Conservation (phyloP, 371 early-diverging fungal species). For the Syncephalastrum sp. region DNA sequence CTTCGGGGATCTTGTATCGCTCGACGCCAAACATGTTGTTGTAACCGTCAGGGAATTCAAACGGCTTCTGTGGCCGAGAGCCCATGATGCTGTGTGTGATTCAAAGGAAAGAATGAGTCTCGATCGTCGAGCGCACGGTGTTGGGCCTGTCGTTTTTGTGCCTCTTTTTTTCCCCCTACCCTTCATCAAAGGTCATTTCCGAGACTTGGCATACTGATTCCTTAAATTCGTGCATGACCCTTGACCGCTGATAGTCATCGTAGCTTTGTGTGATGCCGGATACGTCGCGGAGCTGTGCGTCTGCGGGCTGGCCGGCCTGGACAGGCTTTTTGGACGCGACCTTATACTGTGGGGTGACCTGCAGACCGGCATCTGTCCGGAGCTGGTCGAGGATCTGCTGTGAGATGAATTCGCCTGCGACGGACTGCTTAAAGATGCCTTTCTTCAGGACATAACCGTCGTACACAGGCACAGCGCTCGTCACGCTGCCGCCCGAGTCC, state of each 20-base stretch:
- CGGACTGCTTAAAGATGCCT: slow-evolving; percentile 70
- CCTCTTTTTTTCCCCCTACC: slow-evolving; percentile 41
- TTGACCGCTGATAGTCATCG: slow-evolving; percentile 64
- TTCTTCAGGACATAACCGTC: slow-evolving; percentile 95
- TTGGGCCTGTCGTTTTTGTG: no score
- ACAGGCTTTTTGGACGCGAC: slow-evolving; percentile 75
- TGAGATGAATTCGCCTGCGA: slow-evolving; percentile 86
- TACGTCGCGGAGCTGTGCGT: slow-evolving; percentile 52
- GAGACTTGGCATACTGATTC: slow-evolving; percentile 89
- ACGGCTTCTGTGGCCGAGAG: slow-evolving; percentile 72
- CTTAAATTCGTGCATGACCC: slow-evolving; percentile 86
- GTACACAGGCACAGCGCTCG: slow-evolving; percentile 91
- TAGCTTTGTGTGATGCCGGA: slow-evolving; percentile 66
- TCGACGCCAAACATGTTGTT: slow-evolving; percentile 79
- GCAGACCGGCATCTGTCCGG: slow-evolving; percentile 51
- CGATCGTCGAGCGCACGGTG: no score
- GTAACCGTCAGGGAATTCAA: slow-evolving; percentile 95
- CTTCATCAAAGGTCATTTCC: slow-evolving; percentile 68
- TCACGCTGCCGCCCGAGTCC: slow-evolving; percentile 85
- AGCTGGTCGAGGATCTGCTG: slow-evolving; percentile 72
- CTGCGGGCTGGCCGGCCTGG: slow-evolving; percentile 66
- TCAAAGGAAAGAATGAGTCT: background rate
- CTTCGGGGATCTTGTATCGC: slow-evolving; percentile 82
- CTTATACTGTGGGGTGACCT: slow-evolving; percentile 84
- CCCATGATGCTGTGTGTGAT: slow-evolving; percentile 41